Conservation (phyloP, 768 basidiomycete species). For the Boletus tylopilopsis region DNA sequence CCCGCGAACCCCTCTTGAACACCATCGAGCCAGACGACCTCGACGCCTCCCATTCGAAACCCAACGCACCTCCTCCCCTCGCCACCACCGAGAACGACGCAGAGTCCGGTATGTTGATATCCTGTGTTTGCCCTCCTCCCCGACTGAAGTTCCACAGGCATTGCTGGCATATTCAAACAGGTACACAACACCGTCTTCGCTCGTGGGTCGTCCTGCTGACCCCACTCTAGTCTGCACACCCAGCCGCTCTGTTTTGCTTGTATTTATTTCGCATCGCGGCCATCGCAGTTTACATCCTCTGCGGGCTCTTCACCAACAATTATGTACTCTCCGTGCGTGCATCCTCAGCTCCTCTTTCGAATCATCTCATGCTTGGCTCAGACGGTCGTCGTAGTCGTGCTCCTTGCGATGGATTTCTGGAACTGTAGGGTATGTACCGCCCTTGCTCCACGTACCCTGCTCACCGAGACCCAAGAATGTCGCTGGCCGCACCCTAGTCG, state of each 20-base stretch:
- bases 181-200: conserved; percentile 34
- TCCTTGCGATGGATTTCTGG: conserved; percentile 99
- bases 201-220: conserved; percentile 15
- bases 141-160: conserved; percentile 38
- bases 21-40: conserved; percentile 88
- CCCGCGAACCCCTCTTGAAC: conserved; percentile 61
- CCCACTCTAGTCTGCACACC: conserved; percentile 66
- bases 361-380: conserved; percentile 22
- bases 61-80: conserved; percentile 41
- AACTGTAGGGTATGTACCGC: conserved; percentile 71
- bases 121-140: neutral
- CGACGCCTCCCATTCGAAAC: conserved; percentile 27
- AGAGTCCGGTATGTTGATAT: conserved; percentile 56
- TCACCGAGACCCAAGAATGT: conserved; percentile 62
- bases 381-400: conserved; percentile 89
- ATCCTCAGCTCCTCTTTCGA: neutral
- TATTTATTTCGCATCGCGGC: conserved; percentile 87
- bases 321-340: conserved; percentile 86
- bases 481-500: conserved; percentile 88
- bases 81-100: conserved; percentile 62
- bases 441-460: neutral
- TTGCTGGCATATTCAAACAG: conserved; percentile 76
- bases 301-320: conserved; percentile 83
- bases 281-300: conserved; percentile 90
- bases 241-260: conserved; percentile 79